phyloP scores from a whole-genome alignment of 2,329 filamentous ascomycete species.

The Dactylellina parvicollis region DNA sequence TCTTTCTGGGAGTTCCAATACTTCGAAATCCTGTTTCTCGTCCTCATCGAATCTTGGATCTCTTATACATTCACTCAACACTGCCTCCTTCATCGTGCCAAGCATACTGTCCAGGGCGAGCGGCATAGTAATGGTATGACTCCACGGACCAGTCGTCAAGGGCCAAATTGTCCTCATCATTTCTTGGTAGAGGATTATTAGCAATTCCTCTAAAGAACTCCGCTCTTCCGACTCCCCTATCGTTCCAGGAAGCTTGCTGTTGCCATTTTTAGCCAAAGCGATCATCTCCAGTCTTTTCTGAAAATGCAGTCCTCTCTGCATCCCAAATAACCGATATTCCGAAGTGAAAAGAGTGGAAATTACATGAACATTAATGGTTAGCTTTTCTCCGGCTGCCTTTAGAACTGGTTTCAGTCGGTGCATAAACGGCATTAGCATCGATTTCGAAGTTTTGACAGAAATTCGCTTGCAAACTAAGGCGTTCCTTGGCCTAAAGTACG shows the following conservation, averaged over 20 bases:
- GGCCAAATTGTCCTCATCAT: constrained; percentile 20
- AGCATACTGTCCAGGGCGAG: background rate
- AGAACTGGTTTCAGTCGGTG: background rate
- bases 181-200: constrained; percentile 6
- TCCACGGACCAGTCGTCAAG: constrained; percentile 22
- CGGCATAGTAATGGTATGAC: background rate
- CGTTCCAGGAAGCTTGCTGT: too few relatives aligned
- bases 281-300: too few relatives aligned
- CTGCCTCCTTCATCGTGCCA: background rate
- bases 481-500: background rate
- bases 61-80: too few relatives aligned
- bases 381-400: background rate
- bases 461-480: background rate
- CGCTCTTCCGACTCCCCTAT: background rate
- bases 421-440: constrained; percentile 1
- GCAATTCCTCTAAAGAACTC: background rate
- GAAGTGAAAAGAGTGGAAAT: background rate
- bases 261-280: too few relatives aligned
- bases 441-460: background rate
- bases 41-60: too few relatives aligned
- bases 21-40: background rate
- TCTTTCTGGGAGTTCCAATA: too few relatives aligned
- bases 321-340: background rate
- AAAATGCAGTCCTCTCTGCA: too few relatives aligned
- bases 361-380: constrained; percentile 13